Percentiles rank a stretch among this genome's conserved stretches.
phyloP scores from a whole-genome alignment of 2,329 filamentous ascomycete species.

The Drechslerella dactyloides region DNA sequence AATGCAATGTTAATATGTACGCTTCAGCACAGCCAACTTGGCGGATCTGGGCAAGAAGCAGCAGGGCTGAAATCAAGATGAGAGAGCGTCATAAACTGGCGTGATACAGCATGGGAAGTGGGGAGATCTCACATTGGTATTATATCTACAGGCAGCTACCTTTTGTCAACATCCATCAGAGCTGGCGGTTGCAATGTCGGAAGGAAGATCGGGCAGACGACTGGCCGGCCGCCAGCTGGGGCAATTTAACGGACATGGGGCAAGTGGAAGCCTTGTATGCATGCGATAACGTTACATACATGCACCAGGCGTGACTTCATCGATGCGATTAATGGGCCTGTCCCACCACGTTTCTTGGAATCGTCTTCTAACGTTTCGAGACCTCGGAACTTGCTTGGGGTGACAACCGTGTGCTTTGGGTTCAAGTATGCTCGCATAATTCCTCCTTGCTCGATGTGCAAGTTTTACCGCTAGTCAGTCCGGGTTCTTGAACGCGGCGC shows the following conservation, averaged over 20 bases:
- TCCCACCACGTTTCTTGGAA: slow-evolving; percentile 28
- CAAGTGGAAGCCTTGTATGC: slow-evolving; percentile 23
- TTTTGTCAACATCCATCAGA: slow-evolving; percentile 7
- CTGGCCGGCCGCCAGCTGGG: neutral
- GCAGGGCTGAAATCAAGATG: slow-evolving; percentile 22
- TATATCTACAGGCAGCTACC: slow-evolving; percentile 13
- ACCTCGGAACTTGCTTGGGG: slow-evolving; percentile 26
- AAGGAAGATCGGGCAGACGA: slow-evolving; percentile 8
- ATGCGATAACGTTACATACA: slow-evolving; percentile 37
- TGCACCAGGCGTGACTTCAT: slow-evolving; percentile 24
- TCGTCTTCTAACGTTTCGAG: slow-evolving; percentile 11
- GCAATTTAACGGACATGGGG: slow-evolving; percentile 6
- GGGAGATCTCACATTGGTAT: slow-evolving; percentile 6
- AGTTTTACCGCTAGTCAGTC: neutral
- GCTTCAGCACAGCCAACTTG: neutral
- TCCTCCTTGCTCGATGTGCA: neutral
- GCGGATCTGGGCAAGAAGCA: neutral
- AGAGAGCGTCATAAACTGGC: slow-evolving; percentile 24
- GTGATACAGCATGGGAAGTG: neutral
- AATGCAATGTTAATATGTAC: neutral
- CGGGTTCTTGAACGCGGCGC: neutral
- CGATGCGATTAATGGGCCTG: slow-evolving; percentile 9
- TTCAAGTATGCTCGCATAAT: neutral
- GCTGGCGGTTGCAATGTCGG: slow-evolving; percentile 9
- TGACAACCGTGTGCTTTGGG: slow-evolving; percentile 5